Conservation (phyloP, 176 grass and related monocot species). For the Oryza nivara region DNA sequence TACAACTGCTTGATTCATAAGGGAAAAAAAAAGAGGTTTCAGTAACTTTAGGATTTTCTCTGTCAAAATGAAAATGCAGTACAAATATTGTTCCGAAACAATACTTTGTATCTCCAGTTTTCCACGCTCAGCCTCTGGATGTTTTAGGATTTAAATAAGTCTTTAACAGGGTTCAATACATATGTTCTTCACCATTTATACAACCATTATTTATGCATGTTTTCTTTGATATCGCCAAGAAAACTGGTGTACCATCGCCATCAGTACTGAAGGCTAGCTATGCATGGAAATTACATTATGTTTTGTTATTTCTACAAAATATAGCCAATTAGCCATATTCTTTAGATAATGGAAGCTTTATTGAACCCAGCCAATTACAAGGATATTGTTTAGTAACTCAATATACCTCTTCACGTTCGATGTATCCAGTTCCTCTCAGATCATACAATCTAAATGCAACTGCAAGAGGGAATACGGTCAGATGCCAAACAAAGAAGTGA, state of each 20-base stretch:
- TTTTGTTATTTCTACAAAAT: background rate
- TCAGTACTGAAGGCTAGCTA: background rate
- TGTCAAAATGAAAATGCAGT: background rate
- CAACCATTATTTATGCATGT: too few species aligned
- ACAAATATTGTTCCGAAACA: too few species aligned
- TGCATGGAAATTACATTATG: background rate
- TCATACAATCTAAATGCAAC: conserved; percentile 94
- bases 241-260: background rate
- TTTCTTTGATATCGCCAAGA: too few species aligned
- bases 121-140: too few species aligned
- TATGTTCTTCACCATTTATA: too few species aligned
- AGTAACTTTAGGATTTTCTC: background rate
- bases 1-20: conserved; percentile 55
- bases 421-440: conserved; percentile 70
- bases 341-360: too few species aligned
- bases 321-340: background rate
- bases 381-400: background rate
- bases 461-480: conserved; percentile 44
- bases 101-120: too few species aligned
- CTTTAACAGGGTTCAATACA: too few species aligned
- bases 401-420: conserved; percentile 71
- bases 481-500: conserved; percentile 13
- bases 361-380: background rate
- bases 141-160: too few species aligned
- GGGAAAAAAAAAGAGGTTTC: background rate